A percentile compares a stretch with the other conserved stretches of the same genome.
Evolutionary conservation across 768 basidiomycete species (phyloP).

Genomic region (Sporobolomyces pararoseus): DNA sequence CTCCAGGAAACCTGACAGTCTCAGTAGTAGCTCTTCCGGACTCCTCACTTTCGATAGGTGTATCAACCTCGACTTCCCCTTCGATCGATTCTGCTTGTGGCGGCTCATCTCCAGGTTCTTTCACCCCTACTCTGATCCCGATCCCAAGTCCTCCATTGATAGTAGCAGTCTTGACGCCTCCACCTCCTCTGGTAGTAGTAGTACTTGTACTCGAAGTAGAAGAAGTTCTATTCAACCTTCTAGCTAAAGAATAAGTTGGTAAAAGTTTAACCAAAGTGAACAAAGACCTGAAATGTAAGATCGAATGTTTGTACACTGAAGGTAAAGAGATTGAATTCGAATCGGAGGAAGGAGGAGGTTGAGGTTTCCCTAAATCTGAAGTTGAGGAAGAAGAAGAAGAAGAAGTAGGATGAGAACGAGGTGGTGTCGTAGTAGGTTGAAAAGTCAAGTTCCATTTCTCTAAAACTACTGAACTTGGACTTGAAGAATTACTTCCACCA

Average conservation of each 20-base stretch:
- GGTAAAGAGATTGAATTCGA: slow-evolving; percentile 32
- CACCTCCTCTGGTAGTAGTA: too few species aligned
- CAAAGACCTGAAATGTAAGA: slow-evolving; percentile 42
- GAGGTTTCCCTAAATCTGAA: neutral
- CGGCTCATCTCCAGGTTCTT: neutral
- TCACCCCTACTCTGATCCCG: neutral
- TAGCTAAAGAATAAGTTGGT: slow-evolving; percentile 32
- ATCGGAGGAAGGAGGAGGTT: neutral
- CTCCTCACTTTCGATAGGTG: slow-evolving; percentile 1
- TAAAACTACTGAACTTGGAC: slow-evolving; percentile 3
- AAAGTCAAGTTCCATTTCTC: slow-evolving; percentile 11
- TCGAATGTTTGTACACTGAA: slow-evolving; percentile 45
- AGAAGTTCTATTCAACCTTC: slow-evolving; percentile 5
- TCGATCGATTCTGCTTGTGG: slow-evolving; percentile 1
- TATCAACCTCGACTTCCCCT: slow-evolving; percentile 5
- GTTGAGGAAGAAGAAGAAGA: neutral
- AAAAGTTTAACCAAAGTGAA: slow-evolving; percentile 39
- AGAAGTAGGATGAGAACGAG: neutral
- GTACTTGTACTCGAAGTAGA: neutral
- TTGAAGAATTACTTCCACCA: neutral
- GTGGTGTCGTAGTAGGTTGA: neutral
- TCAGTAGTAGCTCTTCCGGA: slow-evolving; percentile 1
- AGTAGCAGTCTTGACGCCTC: neutral
- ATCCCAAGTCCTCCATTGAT: slow-evolving; percentile 14
- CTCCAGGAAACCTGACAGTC: slow-evolving; percentile 26